Conservation (phyloP, 768 basidiomycete species). For the Kwoniella bestiolae region DNA sequence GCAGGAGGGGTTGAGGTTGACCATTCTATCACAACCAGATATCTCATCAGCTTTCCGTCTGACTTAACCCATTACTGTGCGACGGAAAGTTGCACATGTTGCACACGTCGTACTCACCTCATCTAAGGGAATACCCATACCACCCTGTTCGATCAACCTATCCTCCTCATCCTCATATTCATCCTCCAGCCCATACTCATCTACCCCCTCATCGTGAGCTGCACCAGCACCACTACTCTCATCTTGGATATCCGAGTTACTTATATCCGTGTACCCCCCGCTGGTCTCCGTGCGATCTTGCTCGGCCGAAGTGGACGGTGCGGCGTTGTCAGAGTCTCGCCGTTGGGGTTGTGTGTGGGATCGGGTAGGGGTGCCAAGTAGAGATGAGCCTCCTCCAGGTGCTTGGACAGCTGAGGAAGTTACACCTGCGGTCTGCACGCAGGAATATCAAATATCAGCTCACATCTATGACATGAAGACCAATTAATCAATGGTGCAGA, state of each 20-base stretch:
- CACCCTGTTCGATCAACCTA: constrained; percentile 82
- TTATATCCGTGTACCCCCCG: constrained; percentile 42
- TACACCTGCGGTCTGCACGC: constrained; percentile 72
- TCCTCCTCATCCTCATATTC: constrained; percentile 84
- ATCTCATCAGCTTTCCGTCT: constrained; percentile 17
- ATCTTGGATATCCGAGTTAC: constrained; percentile 61
- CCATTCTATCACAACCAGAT: constrained; percentile 68
- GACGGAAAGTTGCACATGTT: too few species aligned
- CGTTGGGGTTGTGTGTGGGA: constrained; percentile 58
- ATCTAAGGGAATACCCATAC: constrained; percentile 92
- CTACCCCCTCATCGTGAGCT: constrained; percentile 64
- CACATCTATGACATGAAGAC: background rate
- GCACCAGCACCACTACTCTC: constrained; percentile 71
- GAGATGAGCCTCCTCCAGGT: constrained; percentile 73
- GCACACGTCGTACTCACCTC: too few species aligned
- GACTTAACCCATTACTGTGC: too few species aligned
- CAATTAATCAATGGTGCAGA: background rate
- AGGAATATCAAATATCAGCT: constrained; percentile 2
- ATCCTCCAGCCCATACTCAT: constrained; percentile 51
- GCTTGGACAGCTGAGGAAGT: constrained; percentile 91
- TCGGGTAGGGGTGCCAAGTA: constrained; percentile 45
- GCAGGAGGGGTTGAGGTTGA: constrained; percentile 80
- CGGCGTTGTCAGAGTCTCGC: constrained; percentile 33
- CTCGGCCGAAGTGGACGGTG: constrained; percentile 54
- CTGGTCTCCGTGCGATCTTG: constrained; percentile 38